phyloP scores from a whole-genome alignment of 1,284 basidiomycete genomes.

The Meripilus lineatus region DNA sequence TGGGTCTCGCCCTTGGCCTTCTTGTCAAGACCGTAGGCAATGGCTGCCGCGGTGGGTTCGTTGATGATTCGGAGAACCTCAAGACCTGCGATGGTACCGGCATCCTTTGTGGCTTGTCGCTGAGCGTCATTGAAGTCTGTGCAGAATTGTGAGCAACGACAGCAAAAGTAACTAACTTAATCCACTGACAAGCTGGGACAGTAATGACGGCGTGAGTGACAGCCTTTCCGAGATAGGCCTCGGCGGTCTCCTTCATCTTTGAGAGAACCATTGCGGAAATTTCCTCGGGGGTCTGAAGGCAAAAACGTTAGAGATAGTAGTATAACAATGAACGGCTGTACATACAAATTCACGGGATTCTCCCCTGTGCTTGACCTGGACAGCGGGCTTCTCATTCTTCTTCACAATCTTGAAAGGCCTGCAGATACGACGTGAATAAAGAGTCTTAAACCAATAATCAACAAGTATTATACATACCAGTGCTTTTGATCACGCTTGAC shows the following conservation, averaged over 20 bases:
- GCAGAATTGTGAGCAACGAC: conserved; percentile 3
- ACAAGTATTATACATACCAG: conserved; percentile 42
- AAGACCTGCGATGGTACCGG: conserved; percentile 95
- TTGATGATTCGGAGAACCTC: conserved; percentile 98
- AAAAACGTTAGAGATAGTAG: too few species aligned
- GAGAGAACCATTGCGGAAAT: conserved; percentile 91
- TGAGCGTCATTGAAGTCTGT: conserved; percentile 95
- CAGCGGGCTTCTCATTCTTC: conserved; percentile 82
- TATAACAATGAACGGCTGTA: conserved; percentile 11
- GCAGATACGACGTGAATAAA: conserved; percentile 1
- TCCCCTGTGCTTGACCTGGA: conserved; percentile 83
- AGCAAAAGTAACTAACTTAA: background rate
- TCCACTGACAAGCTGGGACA: conserved; percentile 80
- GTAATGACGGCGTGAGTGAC: conserved; percentile 98
- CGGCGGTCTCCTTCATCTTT: conserved; percentile 99
- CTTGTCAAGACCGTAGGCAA: conserved; percentile 98
- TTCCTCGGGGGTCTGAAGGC: conserved; percentile 82
- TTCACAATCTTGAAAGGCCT: conserved; percentile 78
- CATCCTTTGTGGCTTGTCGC: conserved; percentile 98
- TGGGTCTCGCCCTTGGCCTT: conserved; percentile 82
- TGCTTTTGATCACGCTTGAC: conserved; percentile 83
- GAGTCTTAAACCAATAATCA: background rate
- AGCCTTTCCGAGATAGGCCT: conserved; percentile 94
- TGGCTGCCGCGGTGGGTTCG: conserved; percentile 97
- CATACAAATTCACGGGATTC: conserved; percentile 82